Base-by-base conservation (phyloP, 176 grass and related monocot species). In the Stipa capillata region DNA sequence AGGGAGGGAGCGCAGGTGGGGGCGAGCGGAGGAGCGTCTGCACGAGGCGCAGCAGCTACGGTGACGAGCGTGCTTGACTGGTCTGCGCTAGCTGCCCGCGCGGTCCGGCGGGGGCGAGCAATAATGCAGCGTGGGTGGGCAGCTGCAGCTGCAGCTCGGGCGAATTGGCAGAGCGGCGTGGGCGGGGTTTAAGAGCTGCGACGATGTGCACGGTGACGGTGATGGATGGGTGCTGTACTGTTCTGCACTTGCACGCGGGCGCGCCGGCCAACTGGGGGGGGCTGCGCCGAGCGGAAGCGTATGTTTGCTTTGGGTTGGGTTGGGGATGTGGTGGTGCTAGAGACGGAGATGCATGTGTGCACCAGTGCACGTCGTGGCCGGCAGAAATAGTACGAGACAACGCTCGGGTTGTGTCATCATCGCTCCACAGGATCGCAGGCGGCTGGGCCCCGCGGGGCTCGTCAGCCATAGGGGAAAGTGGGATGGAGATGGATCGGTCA, bases 121-220 rank as follows among this genome's bases (percentile, higher is more conserved):
- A 71, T 49, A 31, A 71, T 55, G 79, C 44, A n/a, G n/a, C n/a
- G n/a, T n/a, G n/a, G n/a, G 78, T 14, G 57, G 7, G 63, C 76
- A 47, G 16, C 29, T 52, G 11, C n/a, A n/a, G n/a, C n/a, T n/a
- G n/a, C n/a, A n/a, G n/a, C n/a, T n/a, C n/a, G n/a, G 37, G 39
- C 64, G 6, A 67, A 42, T 15, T n/a, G 64, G 64, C 40, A 40
- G 34, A 36, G 64, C 37, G 63, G 34, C 33, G 11, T 7, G n/a
- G 11, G 35, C n/a, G n/a, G 36, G 34, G 20, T 66, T 66, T 66
- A 40, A 66, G 13, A 5, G n/a, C 11, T 7, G 63, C n/a, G 2
- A n/a, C n/a, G 4, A 15, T 17, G 34, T n/a, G 55, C 55, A 25
- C 55, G 17, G 17, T 51, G 18, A n/a, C n/a, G n/a, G n/a, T n/a